Evolutionary conservation across 331 rosid species (phyloP), one percentile per base, ranked within the genome.

Genomic region (Cucumis variabilis): DNA sequence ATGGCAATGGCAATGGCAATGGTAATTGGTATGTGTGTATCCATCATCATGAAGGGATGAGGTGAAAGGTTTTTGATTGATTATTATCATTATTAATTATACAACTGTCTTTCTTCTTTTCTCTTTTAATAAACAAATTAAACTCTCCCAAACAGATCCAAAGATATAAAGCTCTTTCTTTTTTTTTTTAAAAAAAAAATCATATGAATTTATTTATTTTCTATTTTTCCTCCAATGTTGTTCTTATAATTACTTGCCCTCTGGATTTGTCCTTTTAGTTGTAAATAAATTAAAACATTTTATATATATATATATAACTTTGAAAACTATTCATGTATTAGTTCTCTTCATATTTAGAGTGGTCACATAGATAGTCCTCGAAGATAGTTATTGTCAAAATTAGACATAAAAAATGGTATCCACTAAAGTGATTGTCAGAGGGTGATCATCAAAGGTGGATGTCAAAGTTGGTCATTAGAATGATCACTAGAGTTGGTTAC

Each of bases 191-290:
- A 37, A 37, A 37, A 37, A 19, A 53, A 15, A 8, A 6, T 67
- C 25, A 70, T 9, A 21, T 63, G 0, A 11, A 0, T 23, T 23
- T 21, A 46, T 46, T 75, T 2, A 75, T 75, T 46, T 46, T 30
- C 71, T 58, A 10, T 28, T 50, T 58, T 58, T 17, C 5, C 3
- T 82, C 23, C 23, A 60, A 62, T 82, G 85, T 62, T 82, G 58
- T 62, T 6, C 55, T 82, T 82, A 82, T 82, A 60, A 82, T 82
- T 82, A 33, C 25, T 19, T 81, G 13, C 24, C 51, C 23, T 24
- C 11, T 60, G 5, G 7, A 12, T 30, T 15, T 41, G 23, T 82
- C 55, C 33, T 82, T 82, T 16, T 82, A 23, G 55, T 62, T 82
- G 85, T 82, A 82, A 82, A 82, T 82, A 33, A 33, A 33, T 33